Evolutionary conservation across 2,329 filamentous ascomycete genomes (phyloP), one percentile per base, ranked within the genome.

Genomic region (Cordyceps cateniannulata): DNA sequence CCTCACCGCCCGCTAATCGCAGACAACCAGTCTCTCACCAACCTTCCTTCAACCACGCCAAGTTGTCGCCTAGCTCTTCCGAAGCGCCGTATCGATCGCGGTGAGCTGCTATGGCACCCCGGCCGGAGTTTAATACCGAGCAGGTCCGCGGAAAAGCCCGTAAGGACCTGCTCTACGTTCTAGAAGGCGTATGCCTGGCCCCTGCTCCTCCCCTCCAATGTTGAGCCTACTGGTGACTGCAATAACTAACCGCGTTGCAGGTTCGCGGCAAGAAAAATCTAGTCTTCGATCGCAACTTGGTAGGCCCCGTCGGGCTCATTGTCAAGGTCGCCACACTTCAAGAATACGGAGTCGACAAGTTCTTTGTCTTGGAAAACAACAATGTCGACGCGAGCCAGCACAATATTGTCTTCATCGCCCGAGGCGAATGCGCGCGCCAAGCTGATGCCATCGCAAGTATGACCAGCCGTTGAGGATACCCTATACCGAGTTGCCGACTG

Each of bases 221-320:
- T 20, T 25, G 35, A 24, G 58, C 49, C 14, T 22, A 49, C 27
- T 20, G 12, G 40, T 12, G 42, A 58, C 59, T 63, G 40, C 47
- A 54, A 56, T 56, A 63, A 49, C 58, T 60, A 63, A 58, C 57
- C 22, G 40, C 63, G 58, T 64, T 49, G 62, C 71, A 99, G 95
- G 91, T 98, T 66, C 90, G 93, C 72, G 96, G 96, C 68, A 99
- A 98, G 85, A 99, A 99, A 82, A 98, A 97, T 71, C 81, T 99
- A 63, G 90, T 99, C 57, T 88, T 99, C 71, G 93, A 98, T 73
- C 90, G 89, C 75, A 88, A 87, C 68, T 82, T 99, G 68, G 92
- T 93, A 66, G 95, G 93, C 25, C 91, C 93, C 32, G 84, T 99
- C 67, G 91, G 93, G 62, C 83, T 93, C 62, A 88, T 99, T 66